These are phyloP conservation scores for Ochetophila trinervis DNA, from an alignment of 306 rosid species.

Conservation along the genomic window DNA sequence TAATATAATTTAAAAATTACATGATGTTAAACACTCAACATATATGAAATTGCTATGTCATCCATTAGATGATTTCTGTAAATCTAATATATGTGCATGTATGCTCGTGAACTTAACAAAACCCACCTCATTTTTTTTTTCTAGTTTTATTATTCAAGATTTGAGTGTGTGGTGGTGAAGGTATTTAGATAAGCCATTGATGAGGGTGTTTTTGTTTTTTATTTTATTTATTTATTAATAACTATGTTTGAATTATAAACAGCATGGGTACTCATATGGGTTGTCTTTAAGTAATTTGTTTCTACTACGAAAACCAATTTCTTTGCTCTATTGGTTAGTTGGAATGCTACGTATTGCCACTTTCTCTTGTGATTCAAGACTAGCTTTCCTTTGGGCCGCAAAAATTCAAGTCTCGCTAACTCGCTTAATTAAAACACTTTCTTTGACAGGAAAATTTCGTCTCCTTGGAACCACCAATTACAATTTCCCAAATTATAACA, in stretches of 20 bases:
- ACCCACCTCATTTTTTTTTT: not conserved
- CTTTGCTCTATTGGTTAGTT: not conserved
- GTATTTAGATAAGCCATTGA: conserved; percentile 29
- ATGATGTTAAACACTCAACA: no score
- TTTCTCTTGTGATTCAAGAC: no score
- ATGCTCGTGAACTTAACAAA: not conserved
- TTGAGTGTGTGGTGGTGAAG: conserved; percentile 29
- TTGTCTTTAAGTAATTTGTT: conserved; percentile 34
- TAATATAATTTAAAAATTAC: no score
- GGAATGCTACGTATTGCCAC: not conserved
- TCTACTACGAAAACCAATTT: not conserved
- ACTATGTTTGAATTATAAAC: conserved; percentile 21
- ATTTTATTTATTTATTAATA: no score
- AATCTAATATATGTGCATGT: not conserved
- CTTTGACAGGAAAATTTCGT: not conserved
- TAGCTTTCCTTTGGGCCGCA: no score
- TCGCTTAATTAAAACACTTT: no score
- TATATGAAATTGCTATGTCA: no score
- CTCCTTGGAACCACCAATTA: not conserved
- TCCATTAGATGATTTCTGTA: not conserved
- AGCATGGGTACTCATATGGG: conserved; percentile 53
- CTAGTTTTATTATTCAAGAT: conserved; percentile 14
- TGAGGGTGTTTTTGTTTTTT: conserved; percentile 19
- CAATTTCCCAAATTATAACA: not conserved
- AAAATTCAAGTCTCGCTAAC: no score